phyloP scores from a whole-genome alignment of 306 rosid species.

The Cajanus cajan region DNA sequence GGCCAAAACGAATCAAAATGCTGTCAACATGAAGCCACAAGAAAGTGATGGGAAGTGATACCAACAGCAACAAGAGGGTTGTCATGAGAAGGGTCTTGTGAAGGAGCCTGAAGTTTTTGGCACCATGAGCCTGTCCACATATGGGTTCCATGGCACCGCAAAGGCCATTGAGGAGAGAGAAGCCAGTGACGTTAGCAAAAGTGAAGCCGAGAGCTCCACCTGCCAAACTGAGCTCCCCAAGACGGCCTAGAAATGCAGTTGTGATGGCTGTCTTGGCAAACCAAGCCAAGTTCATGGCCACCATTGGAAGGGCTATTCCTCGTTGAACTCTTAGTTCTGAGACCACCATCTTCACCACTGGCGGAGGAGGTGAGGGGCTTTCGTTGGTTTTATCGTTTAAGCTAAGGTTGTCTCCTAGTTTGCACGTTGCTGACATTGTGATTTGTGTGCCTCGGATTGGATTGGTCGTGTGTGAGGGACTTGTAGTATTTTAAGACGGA shows the following conservation, averaged over 20 bases:
- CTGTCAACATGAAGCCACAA: slow-evolving; percentile 82
- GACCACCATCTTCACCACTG: slow-evolving; percentile 17
- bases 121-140: slow-evolving; percentile 94
- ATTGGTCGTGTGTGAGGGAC: background rate
- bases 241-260: slow-evolving; percentile 77
- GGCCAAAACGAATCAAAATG: slow-evolving; percentile 71
- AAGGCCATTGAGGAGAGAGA: slow-evolving; percentile 81
- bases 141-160: slow-evolving; percentile 90
- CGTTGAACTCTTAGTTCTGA: slow-evolving; percentile 63
- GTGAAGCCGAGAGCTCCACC: slow-evolving; percentile 81
- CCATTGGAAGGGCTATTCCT: slow-evolving; percentile 63
- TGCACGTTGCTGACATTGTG: slow-evolving; percentile 45
- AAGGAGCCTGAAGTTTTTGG: slow-evolving; percentile 68
- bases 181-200: slow-evolving; percentile 93
- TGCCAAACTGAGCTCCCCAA: slow-evolving; percentile 73
- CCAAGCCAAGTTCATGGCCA: slow-evolving; percentile 83
- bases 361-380: slow-evolving; percentile 14
- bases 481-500: slow-evolving; percentile 3
- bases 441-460: no score
- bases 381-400: slow-evolving; percentile 18
- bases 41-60: slow-evolving; percentile 65
- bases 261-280: slow-evolving; percentile 73
- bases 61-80: slow-evolving; percentile 46
- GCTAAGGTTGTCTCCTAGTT: slow-evolving; percentile 34
- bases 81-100: slow-evolving; percentile 85